phyloP scores from a whole-genome alignment of 495 filamentous ascomycete species.

The Neurospora sp. region DNA sequence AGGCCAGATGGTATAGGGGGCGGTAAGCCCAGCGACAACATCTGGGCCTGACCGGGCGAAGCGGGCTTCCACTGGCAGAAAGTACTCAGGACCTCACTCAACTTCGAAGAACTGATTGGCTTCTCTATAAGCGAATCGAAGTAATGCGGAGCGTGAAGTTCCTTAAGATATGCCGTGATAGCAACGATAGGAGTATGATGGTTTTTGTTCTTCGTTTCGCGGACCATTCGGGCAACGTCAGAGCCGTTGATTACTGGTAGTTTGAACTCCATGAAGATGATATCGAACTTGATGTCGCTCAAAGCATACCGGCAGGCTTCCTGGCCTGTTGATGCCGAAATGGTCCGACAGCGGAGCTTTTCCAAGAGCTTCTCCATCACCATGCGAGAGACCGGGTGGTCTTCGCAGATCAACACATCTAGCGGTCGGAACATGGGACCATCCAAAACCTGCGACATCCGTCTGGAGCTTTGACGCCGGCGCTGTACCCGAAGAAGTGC shows the following conservation, averaged over 20 bases:
- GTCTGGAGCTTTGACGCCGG: constrained; percentile 79
- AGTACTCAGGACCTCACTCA: constrained; percentile 73
- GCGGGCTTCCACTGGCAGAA: constrained; percentile 91
- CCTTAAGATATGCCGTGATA: constrained; percentile 95
- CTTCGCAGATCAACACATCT: constrained; percentile 93
- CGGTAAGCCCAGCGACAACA: constrained; percentile 27
- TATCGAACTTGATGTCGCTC: constrained; percentile 90
- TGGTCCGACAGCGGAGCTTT: constrained; percentile 91
- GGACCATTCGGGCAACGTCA: constrained; percentile 93
- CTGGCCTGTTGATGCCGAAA: constrained; percentile 75
- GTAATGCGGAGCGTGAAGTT: constrained; percentile 85
- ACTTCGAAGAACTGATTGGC: constrained; percentile 78
- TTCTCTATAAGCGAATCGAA: constrained; percentile 94
- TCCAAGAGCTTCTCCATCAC: constrained; percentile 96
- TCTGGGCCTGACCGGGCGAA: constrained; percentile 35
- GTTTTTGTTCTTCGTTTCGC: constrained; percentile 89
- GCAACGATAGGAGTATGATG: constrained; percentile 91
- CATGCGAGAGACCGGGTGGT: constrained; percentile 92
- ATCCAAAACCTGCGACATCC: constrained; percentile 77
- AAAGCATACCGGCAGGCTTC: constrained; percentile 88
- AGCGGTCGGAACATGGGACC: constrained; percentile 82
- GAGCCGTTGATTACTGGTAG: constrained; percentile 88
- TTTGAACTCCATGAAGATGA: constrained; percentile 96
- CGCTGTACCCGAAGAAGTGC: constrained; percentile 89
- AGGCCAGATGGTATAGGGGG: constrained; percentile 52